Percentiles rank a stretch among this genome's conserved stretches.
phyloP scores from a whole-genome alignment of 345 rosid species.

The Eucalyptus grandis region DNA sequence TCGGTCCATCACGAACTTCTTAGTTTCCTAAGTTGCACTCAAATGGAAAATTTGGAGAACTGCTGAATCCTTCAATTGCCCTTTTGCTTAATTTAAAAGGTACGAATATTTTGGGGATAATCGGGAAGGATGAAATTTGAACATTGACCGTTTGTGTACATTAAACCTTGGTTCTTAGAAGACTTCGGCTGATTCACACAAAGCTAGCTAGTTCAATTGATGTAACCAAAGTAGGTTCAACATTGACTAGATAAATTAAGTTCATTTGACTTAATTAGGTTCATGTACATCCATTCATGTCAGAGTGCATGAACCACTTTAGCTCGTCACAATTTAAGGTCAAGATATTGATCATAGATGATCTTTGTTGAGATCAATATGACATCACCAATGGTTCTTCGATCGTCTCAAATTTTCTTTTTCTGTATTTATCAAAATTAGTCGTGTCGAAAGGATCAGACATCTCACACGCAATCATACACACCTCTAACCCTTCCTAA shows the following conservation, averaged over 20 bases:
- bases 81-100: background rate
- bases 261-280: background rate
- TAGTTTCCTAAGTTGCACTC: background rate
- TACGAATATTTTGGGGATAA: background rate
- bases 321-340: background rate
- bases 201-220: background rate
- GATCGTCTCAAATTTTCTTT: background rate
- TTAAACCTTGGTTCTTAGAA: background rate
- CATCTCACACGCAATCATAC: background rate
- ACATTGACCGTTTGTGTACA: background rate
- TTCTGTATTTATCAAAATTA: background rate
- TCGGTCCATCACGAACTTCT: background rate
- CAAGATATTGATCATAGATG: background rate
- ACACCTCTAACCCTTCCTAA: background rate
- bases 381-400: background rate
- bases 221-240: background rate
- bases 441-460: background rate
- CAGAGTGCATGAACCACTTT: background rate
- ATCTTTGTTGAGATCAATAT: background rate
- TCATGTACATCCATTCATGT: background rate
- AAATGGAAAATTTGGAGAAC: background rate
- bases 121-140: background rate
- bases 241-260: background rate
- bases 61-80: background rate
- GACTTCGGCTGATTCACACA: background rate